phyloP scores from a whole-genome alignment of 2,329 filamentous ascomycete species.

The Hypoxylon sp. region DNA sequence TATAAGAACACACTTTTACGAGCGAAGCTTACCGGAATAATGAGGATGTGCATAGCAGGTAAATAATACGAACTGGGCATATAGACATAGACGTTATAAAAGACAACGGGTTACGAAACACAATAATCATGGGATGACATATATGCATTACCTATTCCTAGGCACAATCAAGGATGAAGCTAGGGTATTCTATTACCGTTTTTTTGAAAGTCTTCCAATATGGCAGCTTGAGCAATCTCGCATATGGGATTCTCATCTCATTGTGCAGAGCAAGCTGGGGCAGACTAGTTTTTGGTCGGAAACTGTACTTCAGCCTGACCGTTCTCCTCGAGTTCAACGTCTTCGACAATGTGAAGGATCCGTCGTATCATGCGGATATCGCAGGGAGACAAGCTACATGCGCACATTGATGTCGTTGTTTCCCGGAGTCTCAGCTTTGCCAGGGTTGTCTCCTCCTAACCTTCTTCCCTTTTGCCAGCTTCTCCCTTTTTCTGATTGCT shows the following conservation, averaged over 20 bases:
- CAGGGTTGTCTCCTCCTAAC: neutral
- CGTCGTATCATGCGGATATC: neutral
- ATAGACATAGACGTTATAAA: constrained; percentile 26
- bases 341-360: neutral
- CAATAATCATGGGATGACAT: constrained; percentile 13
- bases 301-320: neutral
- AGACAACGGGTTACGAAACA: neutral
- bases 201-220: neutral
- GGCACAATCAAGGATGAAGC: constrained; percentile 13
- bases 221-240: neutral
- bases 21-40: neutral
- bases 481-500: constrained; percentile 7
- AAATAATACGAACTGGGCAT: constrained; percentile 16
- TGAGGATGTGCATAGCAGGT: neutral
- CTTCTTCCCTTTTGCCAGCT: constrained; percentile 1
- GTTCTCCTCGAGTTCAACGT: neutral
- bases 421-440: neutral
- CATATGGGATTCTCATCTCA: neutral
- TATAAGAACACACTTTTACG: constrained; percentile 37
- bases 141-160: constrained; percentile 6
- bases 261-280: neutral
- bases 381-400: neutral
- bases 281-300: neutral
- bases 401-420: constrained; percentile 12
- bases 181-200: neutral